phyloP scores from a whole-genome alignment of 1,284 basidiomycete genomes.

The Schizophyllum commune region DNA sequence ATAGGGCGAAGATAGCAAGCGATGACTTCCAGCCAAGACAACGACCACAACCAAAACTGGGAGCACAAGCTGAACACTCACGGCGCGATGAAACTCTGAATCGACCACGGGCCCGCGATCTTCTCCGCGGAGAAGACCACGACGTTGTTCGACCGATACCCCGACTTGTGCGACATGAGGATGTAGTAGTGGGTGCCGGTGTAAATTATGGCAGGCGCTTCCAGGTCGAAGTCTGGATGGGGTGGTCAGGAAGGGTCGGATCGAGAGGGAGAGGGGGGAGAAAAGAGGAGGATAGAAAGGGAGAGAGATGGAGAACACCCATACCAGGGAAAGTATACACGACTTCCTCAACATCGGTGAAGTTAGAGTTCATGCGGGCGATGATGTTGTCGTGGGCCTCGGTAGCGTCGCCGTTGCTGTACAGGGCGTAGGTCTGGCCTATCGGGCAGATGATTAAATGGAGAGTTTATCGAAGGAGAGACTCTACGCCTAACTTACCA shows the following conservation, averaged over 20 bases:
- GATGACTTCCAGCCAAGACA: no score
- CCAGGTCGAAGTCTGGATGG: conserved; percentile 14
- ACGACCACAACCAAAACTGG: no score
- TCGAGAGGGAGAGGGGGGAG: no score
- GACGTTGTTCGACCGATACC: conserved; percentile 21
- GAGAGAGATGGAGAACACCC: not conserved
- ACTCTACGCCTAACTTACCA: no score
- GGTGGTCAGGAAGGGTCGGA: not conserved
- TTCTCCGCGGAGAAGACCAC: conserved; percentile 22
- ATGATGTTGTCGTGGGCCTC: conserved; percentile 18
- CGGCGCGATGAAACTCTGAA: conserved; percentile 19
- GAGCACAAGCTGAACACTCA: no score
- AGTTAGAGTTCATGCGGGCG: conserved; percentile 16
- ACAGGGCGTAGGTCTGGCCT: conserved; percentile 15
- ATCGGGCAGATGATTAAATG: not conserved
- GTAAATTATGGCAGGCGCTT: conserved; percentile 15
- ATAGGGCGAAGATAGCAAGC: no score
- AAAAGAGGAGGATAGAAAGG: no score
- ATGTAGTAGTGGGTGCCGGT: conserved; percentile 16
- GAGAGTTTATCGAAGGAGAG: not conserved
- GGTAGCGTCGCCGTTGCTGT: conserved; percentile 18
- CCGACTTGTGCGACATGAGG: conserved; percentile 20
- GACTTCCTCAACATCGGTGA: conserved; percentile 19
- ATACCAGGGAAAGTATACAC: conserved; percentile 20
- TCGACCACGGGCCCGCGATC: conserved; percentile 21